Base-by-base conservation (phyloP, 768 basidiomycete species). In the Lactifluus pinguis region DNA sequence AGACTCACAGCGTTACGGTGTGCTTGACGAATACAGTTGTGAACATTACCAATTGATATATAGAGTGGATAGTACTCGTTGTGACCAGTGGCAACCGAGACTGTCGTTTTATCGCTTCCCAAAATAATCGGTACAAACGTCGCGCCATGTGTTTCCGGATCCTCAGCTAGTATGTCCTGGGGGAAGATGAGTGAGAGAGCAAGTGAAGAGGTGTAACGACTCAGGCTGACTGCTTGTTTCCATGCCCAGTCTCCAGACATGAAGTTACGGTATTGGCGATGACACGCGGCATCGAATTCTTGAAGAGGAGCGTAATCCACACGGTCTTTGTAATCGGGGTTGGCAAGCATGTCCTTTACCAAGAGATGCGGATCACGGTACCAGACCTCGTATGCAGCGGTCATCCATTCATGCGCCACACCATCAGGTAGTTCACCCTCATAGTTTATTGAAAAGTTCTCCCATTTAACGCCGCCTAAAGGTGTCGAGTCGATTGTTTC, bases 81-180 rank as follows among this genome's bases (percentile, higher is more conserved):
- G 1, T 70, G 58, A 3, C 70, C 69, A 0, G 57, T 68, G 2
- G 59, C 65, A 2, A 71, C 69, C 4, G 70, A 78, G 0, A 77
- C 75, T 0, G 75, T 77, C 0, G 76, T 78, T 58, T 78, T 78
- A 56, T n/a, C n/a, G n/a, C n/a, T n/a, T n/a, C n/a, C n/a, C n/a
- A n/a, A n/a, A n/a, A n/a, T n/a, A n/a, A n/a, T n/a, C n/a, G n/a
- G n/a, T n/a, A n/a, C n/a, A n/a, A n/a, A n/a, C n/a, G n/a, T n/a
- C n/a, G n/a, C n/a, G 5, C 76, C 76, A 49, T 70, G 68, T 8
- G 64, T 71, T 32, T 47, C 21, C 8, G 66, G 52, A 55, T 71
- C 59, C 30, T 57, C 7, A 17, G 55, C 42, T 36, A 60, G 47
- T 56, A n/a, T 53, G 15, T 39, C 39, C 39, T 39, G 10, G 7